These are phyloP conservation scores for Petasospora rhodanensis DNA, from an alignment of 1,139 yeast genomes.

Conservation along the genomic window DNA sequence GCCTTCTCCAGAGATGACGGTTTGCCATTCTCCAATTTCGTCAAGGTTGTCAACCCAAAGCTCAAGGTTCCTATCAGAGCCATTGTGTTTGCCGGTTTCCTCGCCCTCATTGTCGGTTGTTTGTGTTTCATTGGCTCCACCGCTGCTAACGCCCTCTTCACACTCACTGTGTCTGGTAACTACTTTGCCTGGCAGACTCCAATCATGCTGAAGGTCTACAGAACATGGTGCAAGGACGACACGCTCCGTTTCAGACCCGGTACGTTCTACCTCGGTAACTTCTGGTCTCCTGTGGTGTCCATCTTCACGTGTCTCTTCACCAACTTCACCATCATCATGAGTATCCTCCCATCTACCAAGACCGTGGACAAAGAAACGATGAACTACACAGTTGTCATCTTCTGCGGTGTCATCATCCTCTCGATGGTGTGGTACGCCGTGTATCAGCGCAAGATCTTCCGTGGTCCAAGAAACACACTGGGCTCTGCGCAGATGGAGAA, in stretches of 20 bases:
- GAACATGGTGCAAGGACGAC: conserved; percentile 33
- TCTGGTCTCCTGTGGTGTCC: conserved; percentile 40
- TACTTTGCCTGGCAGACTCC: conserved; percentile 56
- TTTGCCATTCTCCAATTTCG: conserved; percentile 38
- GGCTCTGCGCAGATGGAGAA: too few relatives aligned
- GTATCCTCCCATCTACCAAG: conserved; percentile 46
- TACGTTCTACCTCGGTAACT: conserved; percentile 53
- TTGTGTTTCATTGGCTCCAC: conserved; percentile 50
- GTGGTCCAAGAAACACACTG: conserved; percentile 21
- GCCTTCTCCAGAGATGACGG: conserved; percentile 49
- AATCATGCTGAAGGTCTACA: conserved; percentile 38
- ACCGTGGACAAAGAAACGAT: conserved; percentile 38
- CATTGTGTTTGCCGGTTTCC: conserved; percentile 43
- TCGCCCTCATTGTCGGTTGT: conserved; percentile 46
- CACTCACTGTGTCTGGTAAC: conserved; percentile 51
- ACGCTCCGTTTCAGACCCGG: conserved; percentile 53
- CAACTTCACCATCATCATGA: conserved; percentile 40
- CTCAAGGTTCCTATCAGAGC: conserved; percentile 56
- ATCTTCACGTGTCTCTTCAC: conserved; percentile 27
- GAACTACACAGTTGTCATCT: conserved; percentile 60
- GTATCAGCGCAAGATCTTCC: conserved; percentile 15
- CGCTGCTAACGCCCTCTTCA: conserved; percentile 55
- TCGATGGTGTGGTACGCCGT: conserved; percentile 37
- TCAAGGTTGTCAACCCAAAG: conserved; percentile 47
- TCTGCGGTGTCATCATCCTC: conserved; percentile 43